Conservation (phyloP, 2,329 filamentous ascomycete species). For the Penicillium olsonii region DNA sequence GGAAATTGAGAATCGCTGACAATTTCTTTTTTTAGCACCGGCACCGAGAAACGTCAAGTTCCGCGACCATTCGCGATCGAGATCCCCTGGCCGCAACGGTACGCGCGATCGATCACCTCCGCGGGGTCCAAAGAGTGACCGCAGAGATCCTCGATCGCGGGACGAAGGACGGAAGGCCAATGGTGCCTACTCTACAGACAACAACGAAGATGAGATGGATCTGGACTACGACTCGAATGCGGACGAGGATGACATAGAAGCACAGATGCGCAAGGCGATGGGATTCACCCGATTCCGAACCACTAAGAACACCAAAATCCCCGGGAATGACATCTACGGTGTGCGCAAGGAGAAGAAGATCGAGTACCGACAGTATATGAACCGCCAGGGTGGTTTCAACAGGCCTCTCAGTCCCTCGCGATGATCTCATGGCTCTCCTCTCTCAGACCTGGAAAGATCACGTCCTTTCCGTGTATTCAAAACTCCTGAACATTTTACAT, state of each 20-base stretch:
- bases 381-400: slow-evolving; percentile 53
- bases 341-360: slow-evolving; percentile 92
- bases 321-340: slow-evolving; percentile 80
- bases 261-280: slow-evolving; percentile 81
- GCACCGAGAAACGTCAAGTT: slow-evolving; percentile 35
- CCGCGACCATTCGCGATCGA: slow-evolving; percentile 39
- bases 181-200: slow-evolving; percentile 22
- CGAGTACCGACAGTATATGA: slow-evolving; percentile 95
- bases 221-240: slow-evolving; percentile 50
- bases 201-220: slow-evolving; percentile 38
- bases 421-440: slow-evolving; percentile 22
- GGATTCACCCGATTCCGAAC: slow-evolving; percentile 83
- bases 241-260: slow-evolving; percentile 66
- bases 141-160: slow-evolving; percentile 30
- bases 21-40: slow-evolving; percentile 22
- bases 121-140: slow-evolving; percentile 36
- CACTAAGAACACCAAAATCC: slow-evolving; percentile 86
- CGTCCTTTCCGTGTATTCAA: slow-evolving; percentile 9
- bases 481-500: slow-evolving; percentile 2
- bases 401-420: slow-evolving; percentile 50
- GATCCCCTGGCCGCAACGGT: slow-evolving; percentile 38
- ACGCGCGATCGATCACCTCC: slow-evolving; percentile 36
- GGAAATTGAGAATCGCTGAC: not conserved
- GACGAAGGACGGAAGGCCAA: slow-evolving; percentile 26
- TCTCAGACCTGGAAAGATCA: slow-evolving; percentile 6